Conservation (phyloP, 2,329 filamentous ascomycete species). For the Scedosporium minutisporum region DNA sequence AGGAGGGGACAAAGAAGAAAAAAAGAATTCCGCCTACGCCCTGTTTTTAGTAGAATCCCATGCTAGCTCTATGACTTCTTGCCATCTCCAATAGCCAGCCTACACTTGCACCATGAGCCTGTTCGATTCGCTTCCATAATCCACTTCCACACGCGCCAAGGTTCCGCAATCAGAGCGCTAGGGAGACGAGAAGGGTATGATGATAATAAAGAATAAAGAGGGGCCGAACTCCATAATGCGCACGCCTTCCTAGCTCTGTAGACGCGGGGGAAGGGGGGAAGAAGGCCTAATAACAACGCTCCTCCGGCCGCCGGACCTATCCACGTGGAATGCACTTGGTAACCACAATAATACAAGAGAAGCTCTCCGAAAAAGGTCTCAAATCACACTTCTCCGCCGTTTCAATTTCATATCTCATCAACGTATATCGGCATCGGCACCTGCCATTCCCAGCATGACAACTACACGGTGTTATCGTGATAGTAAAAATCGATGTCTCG, state of each 20-base stretch:
- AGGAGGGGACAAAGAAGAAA: background rate
- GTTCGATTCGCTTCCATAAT: too few relatives aligned
- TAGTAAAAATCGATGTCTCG: slow-evolving; percentile 90
- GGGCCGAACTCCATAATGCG: too few relatives aligned
- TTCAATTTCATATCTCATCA: background rate
- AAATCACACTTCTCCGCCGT: background rate
- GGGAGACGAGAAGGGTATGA: too few relatives aligned
- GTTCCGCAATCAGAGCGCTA: too few relatives aligned
- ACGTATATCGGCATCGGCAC: background rate
- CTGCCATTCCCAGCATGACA: background rate
- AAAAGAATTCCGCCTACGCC: background rate
- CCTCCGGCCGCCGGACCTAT: too few relatives aligned
- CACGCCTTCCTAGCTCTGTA: too few relatives aligned
- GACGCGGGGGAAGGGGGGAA: too few relatives aligned
- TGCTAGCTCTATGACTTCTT: background rate
- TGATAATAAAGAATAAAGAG: too few relatives aligned
- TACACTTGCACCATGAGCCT: too few relatives aligned
- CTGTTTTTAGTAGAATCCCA: background rate
- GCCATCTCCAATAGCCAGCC: background rate
- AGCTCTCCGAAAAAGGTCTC: background rate
- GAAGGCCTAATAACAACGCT: too few relatives aligned
- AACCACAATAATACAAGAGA: background rate
- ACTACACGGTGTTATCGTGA: slow-evolving; percentile 74
- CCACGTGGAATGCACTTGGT: background rate
- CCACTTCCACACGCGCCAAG: too few relatives aligned